Evolutionary conservation across 2,329 filamentous ascomycete genomes (phyloP), one percentile per base, ranked within the genome.

Genomic region (Talaromyces verruculosus): DNA sequence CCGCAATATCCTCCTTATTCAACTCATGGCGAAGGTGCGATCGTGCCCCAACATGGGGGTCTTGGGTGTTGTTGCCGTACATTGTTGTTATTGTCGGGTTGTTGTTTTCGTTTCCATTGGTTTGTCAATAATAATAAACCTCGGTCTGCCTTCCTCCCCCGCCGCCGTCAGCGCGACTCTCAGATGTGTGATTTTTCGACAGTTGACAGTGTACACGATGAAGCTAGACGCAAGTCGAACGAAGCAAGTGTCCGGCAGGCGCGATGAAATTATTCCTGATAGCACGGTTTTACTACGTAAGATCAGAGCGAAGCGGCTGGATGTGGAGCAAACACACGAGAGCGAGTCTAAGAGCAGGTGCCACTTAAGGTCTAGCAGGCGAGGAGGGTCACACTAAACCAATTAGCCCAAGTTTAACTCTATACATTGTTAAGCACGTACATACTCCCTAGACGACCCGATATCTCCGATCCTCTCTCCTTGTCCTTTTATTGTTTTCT

Each of bases 41-140:
- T 39, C 33, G 39, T 45, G 58, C 39, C n/a, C 58, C 58, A 8
- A 22, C 25, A 15, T n/a, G 41, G 37, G 58, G 41, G 41, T 33
- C 58, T 28, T 49, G 37, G 17, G 25, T 33, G 19, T 61, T 61
- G n/a, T 33, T 47, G 58, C 41, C 58, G n/a, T 61, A 47, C 58
- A 61, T 61, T 47, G 37, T 47, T 22, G 58, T 57, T 33, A 33
- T 55, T 37, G 49, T 39, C 53, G 10, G 33, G 33, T 57, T 37
- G 53, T 57, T 39, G 28, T 35, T 51, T 4, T 37, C 28, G 30
- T 57, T 57, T 37, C 53, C 53, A 57, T 57, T 57, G 22, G 53
- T 22, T 33, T 53, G 49, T 53, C 28, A 30, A 33, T 13, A 17
- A 25, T 22, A 15, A 37, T 25, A 25, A 10, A 4, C n/a, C 33